phyloP scores from a whole-genome alignment of 2,329 filamentous ascomycete genomes.

The Trichoderma koningiopsis region DNA sequence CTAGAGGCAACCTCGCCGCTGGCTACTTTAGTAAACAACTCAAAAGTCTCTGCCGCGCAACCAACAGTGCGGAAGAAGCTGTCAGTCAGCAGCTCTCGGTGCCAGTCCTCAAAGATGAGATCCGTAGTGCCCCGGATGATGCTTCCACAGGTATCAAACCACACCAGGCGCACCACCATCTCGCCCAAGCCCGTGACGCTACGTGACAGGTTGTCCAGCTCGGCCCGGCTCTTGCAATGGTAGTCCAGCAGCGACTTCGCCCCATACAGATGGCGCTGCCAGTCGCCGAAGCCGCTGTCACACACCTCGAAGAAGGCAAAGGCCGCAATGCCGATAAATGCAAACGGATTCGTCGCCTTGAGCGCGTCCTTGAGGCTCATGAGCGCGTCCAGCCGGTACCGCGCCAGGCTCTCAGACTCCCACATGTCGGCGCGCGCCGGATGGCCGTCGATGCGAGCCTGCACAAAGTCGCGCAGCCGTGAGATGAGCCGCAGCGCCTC shows the following conservation, averaged over 20 bases:
- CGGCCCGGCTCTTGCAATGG: conserved; percentile 40
- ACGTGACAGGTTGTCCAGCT: conserved; percentile 39
- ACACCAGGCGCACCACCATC: conserved; percentile 44
- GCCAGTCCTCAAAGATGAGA: conserved; percentile 46
- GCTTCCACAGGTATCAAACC: conserved; percentile 44
- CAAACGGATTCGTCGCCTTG: conserved; percentile 44
- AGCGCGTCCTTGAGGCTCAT: conserved; percentile 43
- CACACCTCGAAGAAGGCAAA: conserved; percentile 49
- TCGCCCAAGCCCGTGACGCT: conserved; percentile 42
- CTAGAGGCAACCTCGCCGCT: conserved; percentile 29
- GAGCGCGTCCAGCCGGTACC: conserved; percentile 39
- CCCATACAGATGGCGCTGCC: conserved; percentile 44
- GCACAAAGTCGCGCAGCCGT: conserved; percentile 33
- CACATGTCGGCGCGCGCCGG: conserved; percentile 17
- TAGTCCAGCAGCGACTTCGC: conserved; percentile 45
- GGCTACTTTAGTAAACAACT: conserved; percentile 40
- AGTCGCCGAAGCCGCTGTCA: conserved; percentile 44
- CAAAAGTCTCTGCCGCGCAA: conserved; percentile 42
- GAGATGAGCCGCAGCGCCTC: conserved; percentile 34
- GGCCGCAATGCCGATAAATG: conserved; percentile 46
- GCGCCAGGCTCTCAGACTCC: conserved; percentile 30
- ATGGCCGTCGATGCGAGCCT: conserved; percentile 31
- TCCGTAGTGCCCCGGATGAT: conserved; percentile 30
- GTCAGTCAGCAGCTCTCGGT: conserved; percentile 39
- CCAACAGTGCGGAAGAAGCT: conserved; percentile 43